Evolutionary conservation across 2,329 filamentous ascomycete genomes (phyloP).

Genomic region (Ophiostoma fasciatum): DNA sequence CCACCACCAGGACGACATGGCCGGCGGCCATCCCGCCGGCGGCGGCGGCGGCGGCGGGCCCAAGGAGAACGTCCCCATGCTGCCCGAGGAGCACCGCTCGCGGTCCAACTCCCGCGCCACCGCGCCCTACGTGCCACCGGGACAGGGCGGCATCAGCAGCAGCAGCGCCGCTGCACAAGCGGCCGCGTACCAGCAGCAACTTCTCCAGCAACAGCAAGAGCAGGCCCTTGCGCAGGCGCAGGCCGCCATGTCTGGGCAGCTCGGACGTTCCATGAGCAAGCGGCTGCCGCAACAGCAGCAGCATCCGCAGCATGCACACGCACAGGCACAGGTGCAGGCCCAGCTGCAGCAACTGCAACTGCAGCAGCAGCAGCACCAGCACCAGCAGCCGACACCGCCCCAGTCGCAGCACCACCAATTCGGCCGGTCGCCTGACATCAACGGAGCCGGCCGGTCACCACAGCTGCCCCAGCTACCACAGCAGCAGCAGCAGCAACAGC

Average conservation of each 20-base stretch:
- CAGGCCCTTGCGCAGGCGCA: constrained; percentile 69
- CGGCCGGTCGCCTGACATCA: constrained; percentile 20
- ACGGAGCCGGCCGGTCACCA: constrained; percentile 21
- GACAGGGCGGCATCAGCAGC: not conserved
- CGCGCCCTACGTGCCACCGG: constrained; percentile 35
- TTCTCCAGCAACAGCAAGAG: constrained; percentile 72
- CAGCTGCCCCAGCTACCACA: constrained; percentile 22
- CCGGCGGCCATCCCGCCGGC: constrained; percentile 25
- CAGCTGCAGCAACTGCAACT: constrained; percentile 32
- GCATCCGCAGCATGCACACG: constrained; percentile 34
- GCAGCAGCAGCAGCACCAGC: not conserved
- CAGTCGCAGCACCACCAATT: constrained; percentile 37
- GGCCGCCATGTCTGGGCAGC: constrained; percentile 55
- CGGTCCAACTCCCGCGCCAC: constrained; percentile 53
- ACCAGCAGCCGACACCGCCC: constrained; percentile 33
- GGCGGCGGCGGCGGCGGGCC: constrained; percentile 28
- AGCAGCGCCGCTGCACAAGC: constrained; percentile 18
- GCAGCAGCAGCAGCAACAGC: no score
- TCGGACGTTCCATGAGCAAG: constrained; percentile 63
- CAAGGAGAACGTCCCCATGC: constrained; percentile 43
- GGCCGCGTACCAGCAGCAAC: constrained; percentile 42
- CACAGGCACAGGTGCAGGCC: constrained; percentile 21
- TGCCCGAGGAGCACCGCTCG: constrained; percentile 52
- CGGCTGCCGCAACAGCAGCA: constrained; percentile 29
- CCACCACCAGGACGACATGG: constrained; percentile 42